phyloP scores from a whole-genome alignment of 371 early-diverging fungal species.

The Homolaphlyctis polyrhiza region DNA sequence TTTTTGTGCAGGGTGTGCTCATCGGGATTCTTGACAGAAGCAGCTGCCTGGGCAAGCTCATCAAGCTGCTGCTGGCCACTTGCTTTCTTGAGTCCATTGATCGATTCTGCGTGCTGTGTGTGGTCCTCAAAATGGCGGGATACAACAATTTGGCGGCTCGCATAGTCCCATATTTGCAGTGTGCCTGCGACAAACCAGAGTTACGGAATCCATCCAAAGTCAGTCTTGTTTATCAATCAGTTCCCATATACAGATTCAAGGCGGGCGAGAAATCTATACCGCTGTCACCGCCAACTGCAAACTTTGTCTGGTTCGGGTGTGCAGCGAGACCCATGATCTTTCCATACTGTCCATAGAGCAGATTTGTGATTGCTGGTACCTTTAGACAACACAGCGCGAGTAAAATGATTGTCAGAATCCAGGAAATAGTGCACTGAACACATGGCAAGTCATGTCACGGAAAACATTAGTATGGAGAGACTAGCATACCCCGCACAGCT shows the following conservation, averaged over 20 bases:
- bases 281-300: slow-evolving; percentile 32
- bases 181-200: too few relatives aligned
- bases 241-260: neutral
- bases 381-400: too few relatives aligned
- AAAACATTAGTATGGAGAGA: too few relatives aligned
- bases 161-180: slow-evolving; percentile 37
- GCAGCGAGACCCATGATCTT: slow-evolving; percentile 24
- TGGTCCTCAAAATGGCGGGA: slow-evolving; percentile 24
- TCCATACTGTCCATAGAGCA: slow-evolving; percentile 31
- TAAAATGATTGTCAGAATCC: too few relatives aligned
- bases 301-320: slow-evolving; percentile 25
- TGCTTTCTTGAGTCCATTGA: neutral
- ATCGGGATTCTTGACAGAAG: too few relatives aligned
- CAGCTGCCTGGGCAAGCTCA: too few relatives aligned
- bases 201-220: too few relatives aligned
- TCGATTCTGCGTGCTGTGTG: neutral
- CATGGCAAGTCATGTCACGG: too few relatives aligned
- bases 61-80: too few relatives aligned
- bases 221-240: neutral
- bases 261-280: slow-evolving; percentile 10
- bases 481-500: neutral
- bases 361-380: slow-evolving; percentile 9
- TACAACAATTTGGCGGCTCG: slow-evolving; percentile 16
- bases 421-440: too few relatives aligned
- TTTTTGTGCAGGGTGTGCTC: too few relatives aligned